Evolutionary conservation across 2,329 filamentous ascomycete genomes (phyloP).

Genomic region (Fusarium chaquense): DNA sequence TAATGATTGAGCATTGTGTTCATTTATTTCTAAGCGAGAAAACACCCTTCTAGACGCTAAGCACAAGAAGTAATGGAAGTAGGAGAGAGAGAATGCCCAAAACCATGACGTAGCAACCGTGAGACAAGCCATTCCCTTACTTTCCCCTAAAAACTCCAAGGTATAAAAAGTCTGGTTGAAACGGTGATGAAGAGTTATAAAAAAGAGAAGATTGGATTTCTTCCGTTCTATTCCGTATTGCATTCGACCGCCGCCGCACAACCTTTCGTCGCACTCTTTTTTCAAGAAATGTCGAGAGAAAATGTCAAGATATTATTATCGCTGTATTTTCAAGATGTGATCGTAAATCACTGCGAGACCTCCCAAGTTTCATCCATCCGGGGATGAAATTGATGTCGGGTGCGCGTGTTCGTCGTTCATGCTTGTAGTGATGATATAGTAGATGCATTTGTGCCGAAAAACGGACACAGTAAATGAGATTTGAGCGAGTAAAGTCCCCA

Average conservation of each 20-base stretch:
- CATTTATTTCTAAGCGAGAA: constrained; percentile 12
- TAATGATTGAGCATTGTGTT: not conserved
- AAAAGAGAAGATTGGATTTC: constrained; percentile 12
- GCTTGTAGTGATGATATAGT: constrained; percentile 16
- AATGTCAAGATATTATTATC: constrained; percentile 27
- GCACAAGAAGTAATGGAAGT: constrained; percentile 6
- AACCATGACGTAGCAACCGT: constrained; percentile 19
- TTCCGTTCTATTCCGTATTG: constrained; percentile 24
- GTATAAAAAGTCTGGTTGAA: constrained; percentile 7
- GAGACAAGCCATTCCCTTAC: not conserved
- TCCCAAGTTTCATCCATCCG: constrained; percentile 17
- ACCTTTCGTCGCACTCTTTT: constrained; percentile 13
- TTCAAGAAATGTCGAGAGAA: constrained; percentile 12
- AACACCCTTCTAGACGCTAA: constrained; percentile 25
- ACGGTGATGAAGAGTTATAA: not conserved
- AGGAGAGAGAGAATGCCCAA: constrained; percentile 9
- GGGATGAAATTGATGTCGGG: constrained; percentile 8
- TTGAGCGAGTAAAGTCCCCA: constrained; percentile 17
- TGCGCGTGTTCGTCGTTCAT: constrained; percentile 1
- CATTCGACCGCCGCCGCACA: not conserved
- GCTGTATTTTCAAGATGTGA: constrained; percentile 13
- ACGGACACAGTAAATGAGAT: constrained; percentile 9
- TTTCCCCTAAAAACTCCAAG: constrained; percentile 18
- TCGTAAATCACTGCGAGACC: not conserved
- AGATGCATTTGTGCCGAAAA: constrained; percentile 11